phyloP scores from a whole-genome alignment of 169 alveolate species.

The Plasmodium gaboni region DNA sequence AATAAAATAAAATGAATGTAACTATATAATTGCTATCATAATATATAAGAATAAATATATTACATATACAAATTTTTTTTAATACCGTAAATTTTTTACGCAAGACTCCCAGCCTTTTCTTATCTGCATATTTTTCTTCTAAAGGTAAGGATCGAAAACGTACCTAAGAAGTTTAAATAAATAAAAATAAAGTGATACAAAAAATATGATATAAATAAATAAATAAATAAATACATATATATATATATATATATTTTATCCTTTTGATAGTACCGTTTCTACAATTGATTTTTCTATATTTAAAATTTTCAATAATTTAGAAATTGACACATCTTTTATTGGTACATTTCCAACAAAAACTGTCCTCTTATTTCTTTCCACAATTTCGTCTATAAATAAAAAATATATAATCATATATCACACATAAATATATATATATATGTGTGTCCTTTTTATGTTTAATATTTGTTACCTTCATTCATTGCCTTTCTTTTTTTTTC shows the following conservation, averaged over 20 bases:
- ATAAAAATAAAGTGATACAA: neutral
- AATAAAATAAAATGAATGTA: neutral
- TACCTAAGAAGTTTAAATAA: conserved; percentile 1
- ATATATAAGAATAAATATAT: no score
- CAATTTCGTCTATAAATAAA: neutral
- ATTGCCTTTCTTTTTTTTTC: no score
- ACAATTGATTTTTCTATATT: conserved; percentile 19
- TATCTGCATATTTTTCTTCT: conserved; percentile 41
- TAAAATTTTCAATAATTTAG: conserved; percentile 23
- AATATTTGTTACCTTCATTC: neutral
- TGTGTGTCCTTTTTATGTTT: neutral
- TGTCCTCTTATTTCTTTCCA: conserved; percentile 37
- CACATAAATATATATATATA: neutral
- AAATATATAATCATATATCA: neutral
- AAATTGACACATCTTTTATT: conserved; percentile 1
- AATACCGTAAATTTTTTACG: conserved; percentile 43
- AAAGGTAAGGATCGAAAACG: conserved; percentile 39
- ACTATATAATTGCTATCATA: no score
- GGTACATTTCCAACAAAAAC: conserved; percentile 60
- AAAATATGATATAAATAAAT: neutral
- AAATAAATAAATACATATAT: neutral
- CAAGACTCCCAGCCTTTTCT: conserved; percentile 25
- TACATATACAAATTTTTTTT: neutral
- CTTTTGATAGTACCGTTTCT: conserved; percentile 21
- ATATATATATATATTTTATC: neutral